Percentiles rank a stretch among this genome's conserved stretches.
Conservation (phyloP, 164 flowering plant genomes). For the Macadamia tetraphylla region DNA sequence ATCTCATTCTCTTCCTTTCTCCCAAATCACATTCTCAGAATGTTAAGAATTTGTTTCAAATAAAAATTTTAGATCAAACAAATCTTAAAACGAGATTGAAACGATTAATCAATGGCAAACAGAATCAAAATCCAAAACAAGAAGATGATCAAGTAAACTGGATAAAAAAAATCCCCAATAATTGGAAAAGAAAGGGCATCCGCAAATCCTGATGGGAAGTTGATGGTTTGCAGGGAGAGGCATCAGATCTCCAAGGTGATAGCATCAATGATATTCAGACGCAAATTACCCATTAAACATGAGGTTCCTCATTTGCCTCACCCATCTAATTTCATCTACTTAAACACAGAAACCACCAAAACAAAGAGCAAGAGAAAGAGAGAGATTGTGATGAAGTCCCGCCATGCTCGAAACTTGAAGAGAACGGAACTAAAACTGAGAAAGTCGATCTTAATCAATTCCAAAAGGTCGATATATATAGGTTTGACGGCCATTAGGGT, state of each 20-base stretch:
- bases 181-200: too few relatives aligned
- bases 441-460: too few relatives aligned
- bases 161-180: too few relatives aligned
- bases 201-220: too few relatives aligned
- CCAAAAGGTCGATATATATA: not conserved
- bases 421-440: too few relatives aligned
- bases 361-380: not conserved
- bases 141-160: too few relatives aligned
- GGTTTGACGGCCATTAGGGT: conserved; percentile 4
- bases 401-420: too few relatives aligned
- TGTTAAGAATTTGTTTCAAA: not conserved
- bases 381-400: not conserved
- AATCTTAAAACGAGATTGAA: not conserved
- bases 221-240: not conserved
- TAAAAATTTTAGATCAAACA: not conserved
- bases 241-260: conserved; percentile 6
- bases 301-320: conserved; percentile 8
- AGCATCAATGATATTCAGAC: conserved; percentile 2
- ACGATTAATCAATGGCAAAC: not conserved
- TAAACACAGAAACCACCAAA: not conserved
- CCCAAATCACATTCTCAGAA: not conserved
- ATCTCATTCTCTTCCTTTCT: conserved; percentile 5
- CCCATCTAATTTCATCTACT: not conserved
- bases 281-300: conserved; percentile 10
- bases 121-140: too few relatives aligned